Evolutionary conservation across 2,329 filamentous ascomycete genomes (phyloP).

Genomic region (Curvularia spicifera): DNA sequence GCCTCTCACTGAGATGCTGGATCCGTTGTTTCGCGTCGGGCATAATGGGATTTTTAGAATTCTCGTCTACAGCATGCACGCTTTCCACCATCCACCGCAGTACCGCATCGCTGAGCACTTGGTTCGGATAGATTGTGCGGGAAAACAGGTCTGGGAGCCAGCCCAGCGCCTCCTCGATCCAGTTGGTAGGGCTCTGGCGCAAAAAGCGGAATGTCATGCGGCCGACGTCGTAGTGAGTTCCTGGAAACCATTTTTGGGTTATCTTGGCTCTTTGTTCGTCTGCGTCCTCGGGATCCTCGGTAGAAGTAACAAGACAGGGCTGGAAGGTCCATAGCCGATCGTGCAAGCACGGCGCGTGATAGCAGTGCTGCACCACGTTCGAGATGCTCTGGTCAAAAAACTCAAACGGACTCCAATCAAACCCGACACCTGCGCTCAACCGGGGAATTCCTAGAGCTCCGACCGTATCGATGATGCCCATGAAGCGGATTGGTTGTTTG

Average conservation of each 20-base stretch:
- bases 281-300: constrained; percentile 10
- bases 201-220: constrained; percentile 47
- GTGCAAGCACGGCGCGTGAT: constrained; percentile 43
- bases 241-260: constrained; percentile 46
- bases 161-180: constrained; percentile 37
- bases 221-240: constrained; percentile 48
- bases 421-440: constrained; percentile 44
- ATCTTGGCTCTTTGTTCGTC: constrained; percentile 21
- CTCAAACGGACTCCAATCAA: constrained; percentile 47
- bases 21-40: constrained; percentile 23
- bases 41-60: constrained; percentile 24
- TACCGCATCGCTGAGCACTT: constrained; percentile 42
- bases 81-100: constrained; percentile 41
- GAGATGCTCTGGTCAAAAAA: constrained; percentile 47
- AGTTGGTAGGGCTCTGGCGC: constrained; percentile 35
- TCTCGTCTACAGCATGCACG: constrained; percentile 26
- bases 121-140: constrained; percentile 42
- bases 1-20: constrained; percentile 15
- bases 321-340: constrained; percentile 47
- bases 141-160: constrained; percentile 35
- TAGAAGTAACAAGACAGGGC: constrained; percentile 21
- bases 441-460: constrained; percentile 45
- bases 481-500: constrained; percentile 40
- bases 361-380: constrained; percentile 42
- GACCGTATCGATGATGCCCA: constrained; percentile 47